Evolutionary conservation across 768 basidiomycete genomes (phyloP).

Genomic region (Tricholoma terreum): DNA sequence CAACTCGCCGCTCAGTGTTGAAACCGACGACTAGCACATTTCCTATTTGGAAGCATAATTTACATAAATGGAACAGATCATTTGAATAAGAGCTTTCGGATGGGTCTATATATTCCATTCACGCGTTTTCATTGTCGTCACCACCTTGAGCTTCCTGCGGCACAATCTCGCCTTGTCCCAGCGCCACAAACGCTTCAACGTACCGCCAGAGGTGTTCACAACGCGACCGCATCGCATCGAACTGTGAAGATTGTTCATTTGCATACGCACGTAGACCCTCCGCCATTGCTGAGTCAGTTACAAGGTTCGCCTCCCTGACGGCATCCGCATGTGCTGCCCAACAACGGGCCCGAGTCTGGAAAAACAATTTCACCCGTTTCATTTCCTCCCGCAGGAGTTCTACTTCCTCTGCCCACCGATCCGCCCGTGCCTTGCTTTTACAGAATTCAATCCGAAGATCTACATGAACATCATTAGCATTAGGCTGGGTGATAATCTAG

Average conservation of each 20-base stretch:
- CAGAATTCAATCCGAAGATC: neutral
- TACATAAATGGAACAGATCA: no score
- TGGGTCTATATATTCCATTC: no score
- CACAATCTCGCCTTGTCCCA: no score
- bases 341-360: neutral
- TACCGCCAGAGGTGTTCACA: no score
- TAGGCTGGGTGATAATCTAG: neutral
- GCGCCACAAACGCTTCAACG: no score
- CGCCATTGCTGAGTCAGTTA: neutral
- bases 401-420: slow-evolving; percentile 8
- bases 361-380: slow-evolving; percentile 4
- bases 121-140: no score
- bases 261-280: neutral
- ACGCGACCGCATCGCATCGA: neutral
- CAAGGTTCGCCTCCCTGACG: neutral
- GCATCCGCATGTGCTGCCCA: neutral
- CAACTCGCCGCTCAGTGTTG: no score
- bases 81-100: no score
- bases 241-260: neutral
- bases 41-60: no score
- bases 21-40: no score
- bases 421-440: neutral
- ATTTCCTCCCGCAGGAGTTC: slow-evolving; percentile 10
- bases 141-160: no score
- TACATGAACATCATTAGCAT: neutral